Conservation (phyloP, 2,329 filamentous ascomycete species). For the Daldinia sp. region DNA sequence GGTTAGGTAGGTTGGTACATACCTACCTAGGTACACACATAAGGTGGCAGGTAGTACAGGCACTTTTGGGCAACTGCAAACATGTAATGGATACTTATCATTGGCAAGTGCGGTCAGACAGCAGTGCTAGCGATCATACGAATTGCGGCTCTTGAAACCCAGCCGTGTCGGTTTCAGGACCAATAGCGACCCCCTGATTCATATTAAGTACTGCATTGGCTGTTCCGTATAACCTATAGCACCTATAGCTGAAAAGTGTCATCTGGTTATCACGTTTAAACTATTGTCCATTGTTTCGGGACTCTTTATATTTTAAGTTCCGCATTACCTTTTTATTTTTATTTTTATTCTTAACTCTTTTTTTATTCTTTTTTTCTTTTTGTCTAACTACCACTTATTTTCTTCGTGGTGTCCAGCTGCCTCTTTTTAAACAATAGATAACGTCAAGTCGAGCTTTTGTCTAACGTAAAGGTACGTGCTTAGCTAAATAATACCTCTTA, state of each 20-base stretch:
- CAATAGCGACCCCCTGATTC: constrained; percentile 25
- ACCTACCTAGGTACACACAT: no score
- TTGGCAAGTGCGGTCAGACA: constrained; percentile 25
- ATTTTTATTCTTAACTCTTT: neutral
- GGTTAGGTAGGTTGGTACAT: neutral
- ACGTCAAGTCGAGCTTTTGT: neutral
- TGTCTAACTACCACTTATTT: no score
- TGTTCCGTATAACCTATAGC: neutral
- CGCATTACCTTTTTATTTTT: neutral
- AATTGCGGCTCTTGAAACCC: constrained; percentile 40
- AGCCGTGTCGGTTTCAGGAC: constrained; percentile 37
- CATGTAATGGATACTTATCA: constrained; percentile 1
- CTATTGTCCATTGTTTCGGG: neutral
- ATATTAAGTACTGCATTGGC: constrained; percentile 22
- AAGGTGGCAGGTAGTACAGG: neutral
- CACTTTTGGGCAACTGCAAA: neutral
- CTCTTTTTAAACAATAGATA: neutral
- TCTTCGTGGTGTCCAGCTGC: neutral
- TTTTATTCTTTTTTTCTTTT: neutral
- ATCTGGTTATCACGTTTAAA: constrained; percentile 6
- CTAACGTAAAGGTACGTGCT: neutral
- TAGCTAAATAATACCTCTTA: neutral
- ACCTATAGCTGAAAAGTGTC: constrained; percentile 10
- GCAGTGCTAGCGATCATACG: constrained; percentile 31
- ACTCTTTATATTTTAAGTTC: constrained; percentile 6